phyloP scores from a whole-genome alignment of 1,284 basidiomycete species.

The Malassezia obtusa region DNA sequence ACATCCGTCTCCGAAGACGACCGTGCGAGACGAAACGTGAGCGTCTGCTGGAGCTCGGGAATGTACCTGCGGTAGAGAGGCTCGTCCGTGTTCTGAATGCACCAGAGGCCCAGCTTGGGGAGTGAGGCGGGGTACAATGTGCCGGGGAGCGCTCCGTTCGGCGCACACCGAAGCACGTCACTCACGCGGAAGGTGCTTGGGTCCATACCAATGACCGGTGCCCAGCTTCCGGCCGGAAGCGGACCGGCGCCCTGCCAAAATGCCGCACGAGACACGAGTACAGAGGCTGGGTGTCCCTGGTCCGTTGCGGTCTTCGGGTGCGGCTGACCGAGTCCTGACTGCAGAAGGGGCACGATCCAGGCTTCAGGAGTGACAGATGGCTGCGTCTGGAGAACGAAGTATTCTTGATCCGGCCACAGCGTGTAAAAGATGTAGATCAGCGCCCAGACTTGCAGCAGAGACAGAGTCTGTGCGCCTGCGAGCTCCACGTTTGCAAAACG shows the following conservation, averaged over 20 bases:
- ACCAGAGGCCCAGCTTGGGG: conserved; percentile 13
- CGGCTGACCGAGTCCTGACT: conserved; percentile 20
- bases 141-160: background rate
- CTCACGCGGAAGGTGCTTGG: background rate
- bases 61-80: conserved; percentile 38
- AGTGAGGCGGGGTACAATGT: conserved; percentile 14
- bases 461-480: background rate
- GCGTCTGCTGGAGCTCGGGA: conserved; percentile 27
- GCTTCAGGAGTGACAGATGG: background rate
- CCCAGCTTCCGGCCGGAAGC: conserved; percentile 11
- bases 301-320: conserved; percentile 15
- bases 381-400: conserved; percentile 8
- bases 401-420: conserved; percentile 34
- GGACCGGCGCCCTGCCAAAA: conserved; percentile 37
- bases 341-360: conserved; percentile 13
- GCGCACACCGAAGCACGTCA: background rate
- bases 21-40: conserved; percentile 32
- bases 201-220: conserved; percentile 6
- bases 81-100: conserved; percentile 10
- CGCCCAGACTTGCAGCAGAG: conserved; percentile 20
- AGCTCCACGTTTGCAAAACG: conserved; percentile 18
- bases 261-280: conserved; percentile 26
- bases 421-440: conserved; percentile 24
- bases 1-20: conserved; percentile 25
- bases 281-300: background rate